Conservation (phyloP, 805 yeast species). For the Pichia cabralensis region DNA sequence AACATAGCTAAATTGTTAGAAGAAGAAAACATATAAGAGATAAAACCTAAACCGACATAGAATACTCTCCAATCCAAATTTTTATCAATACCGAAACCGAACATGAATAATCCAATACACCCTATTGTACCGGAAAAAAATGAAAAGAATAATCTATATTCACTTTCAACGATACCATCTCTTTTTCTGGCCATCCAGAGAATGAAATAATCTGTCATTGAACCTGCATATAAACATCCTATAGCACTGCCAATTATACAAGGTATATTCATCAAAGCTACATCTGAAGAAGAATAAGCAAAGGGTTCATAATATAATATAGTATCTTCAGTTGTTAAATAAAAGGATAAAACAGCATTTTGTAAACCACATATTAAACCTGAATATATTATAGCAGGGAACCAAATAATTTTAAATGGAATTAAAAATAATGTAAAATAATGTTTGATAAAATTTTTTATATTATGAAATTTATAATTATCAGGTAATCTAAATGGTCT, state of each 20-base stretch:
- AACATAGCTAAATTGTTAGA: conserved; percentile 60
- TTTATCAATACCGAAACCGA: conserved; percentile 54
- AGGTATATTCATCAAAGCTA: conserved; percentile 75
- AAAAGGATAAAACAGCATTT: conserved; percentile 64
- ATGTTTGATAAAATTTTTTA: conserved; percentile 21
- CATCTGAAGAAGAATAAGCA: conserved; percentile 50
- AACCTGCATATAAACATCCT: conserved; percentile 59
- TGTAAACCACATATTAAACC: conserved; percentile 75
- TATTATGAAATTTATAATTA: not conserved
- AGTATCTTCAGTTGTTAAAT: conserved; percentile 63
- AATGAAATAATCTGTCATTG: conserved; percentile 52
- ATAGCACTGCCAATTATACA: conserved; percentile 52
- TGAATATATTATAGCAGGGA: conserved; percentile 52
- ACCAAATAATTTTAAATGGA: conserved; percentile 24
- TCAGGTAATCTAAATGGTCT: conserved; percentile 11
- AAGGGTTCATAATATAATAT: conserved; percentile 53
- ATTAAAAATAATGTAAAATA: conserved; percentile 28
- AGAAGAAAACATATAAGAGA: conserved; percentile 60
- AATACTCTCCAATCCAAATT: conserved; percentile 40
- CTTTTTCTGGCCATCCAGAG: conserved; percentile 54
- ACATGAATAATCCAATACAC: conserved; percentile 52
- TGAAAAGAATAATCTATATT: conserved; percentile 49
- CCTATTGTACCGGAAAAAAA: conserved; percentile 48
- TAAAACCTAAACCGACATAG: conserved; percentile 52
- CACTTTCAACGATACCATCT: conserved; percentile 55